Percentiles rank a stretch among this genome's conserved stretches.
These are phyloP conservation scores for Tubosaeta brunneosetosa DNA, from an alignment of 768 basidiomycete genomes.

Conservation along the genomic window DNA sequence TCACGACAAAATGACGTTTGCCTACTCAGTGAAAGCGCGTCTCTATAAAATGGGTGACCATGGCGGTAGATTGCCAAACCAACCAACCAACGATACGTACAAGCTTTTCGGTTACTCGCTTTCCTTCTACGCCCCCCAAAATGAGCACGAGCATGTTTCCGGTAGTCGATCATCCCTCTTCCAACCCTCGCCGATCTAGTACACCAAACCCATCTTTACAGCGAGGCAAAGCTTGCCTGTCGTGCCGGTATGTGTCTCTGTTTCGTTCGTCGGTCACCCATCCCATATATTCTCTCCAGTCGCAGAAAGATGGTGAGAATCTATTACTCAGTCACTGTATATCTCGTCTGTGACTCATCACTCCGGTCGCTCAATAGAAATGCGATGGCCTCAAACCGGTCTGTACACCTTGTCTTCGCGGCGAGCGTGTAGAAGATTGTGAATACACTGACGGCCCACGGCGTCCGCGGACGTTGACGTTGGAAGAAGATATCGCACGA, in stretches of 20 bases:
- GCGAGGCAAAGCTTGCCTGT: constrained; percentile 47
- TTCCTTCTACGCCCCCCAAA: not conserved
- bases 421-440: constrained; percentile 62
- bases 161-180: constrained; percentile 3
- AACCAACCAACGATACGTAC: not conserved
- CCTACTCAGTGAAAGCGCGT: not conserved
- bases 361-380: constrained; percentile 37
- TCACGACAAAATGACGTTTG: not conserved
- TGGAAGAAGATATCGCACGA: constrained; percentile 56
- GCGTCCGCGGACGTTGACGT: constrained; percentile 52
- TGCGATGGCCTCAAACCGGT: constrained; percentile 63
- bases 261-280: not conserved
- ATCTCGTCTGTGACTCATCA: not conserved
- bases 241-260: constrained; percentile 42
- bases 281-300: constrained; percentile 21
- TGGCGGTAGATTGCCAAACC: not conserved
- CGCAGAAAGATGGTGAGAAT: constrained; percentile 45
- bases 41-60: constrained; percentile 11
- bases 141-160: not conserved
- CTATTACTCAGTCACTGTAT: too few species aligned
- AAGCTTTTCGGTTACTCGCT: not conserved
- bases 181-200: not conserved
- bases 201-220: constrained; percentile 29
- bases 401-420: constrained; percentile 58
- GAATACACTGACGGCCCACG: constrained; percentile 65